Evolutionary conservation across 2,329 filamentous ascomycete genomes (phyloP).

Genomic region (Leptographium wingfieldii): DNA sequence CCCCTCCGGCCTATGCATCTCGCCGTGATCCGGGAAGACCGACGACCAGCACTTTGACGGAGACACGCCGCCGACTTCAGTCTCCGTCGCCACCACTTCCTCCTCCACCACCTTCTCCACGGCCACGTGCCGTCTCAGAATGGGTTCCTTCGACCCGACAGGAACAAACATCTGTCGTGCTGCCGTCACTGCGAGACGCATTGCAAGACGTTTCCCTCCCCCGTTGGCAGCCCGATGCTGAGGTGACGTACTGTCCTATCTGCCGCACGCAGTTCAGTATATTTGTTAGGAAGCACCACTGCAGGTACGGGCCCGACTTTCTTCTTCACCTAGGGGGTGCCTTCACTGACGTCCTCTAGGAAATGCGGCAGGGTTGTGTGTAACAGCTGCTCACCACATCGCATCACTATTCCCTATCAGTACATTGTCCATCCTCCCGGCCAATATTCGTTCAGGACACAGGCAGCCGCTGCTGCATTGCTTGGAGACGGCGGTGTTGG

Average conservation of each 20-base stretch:
- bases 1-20: background rate
- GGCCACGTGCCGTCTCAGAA: background rate
- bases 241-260: slow-evolving; percentile 74
- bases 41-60: background rate
- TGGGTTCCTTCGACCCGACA: background rate
- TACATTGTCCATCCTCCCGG: slow-evolving; percentile 76
- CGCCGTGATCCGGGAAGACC: background rate
- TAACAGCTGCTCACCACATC: slow-evolving; percentile 77
- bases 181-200: slow-evolving; percentile 4
- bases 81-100: background rate
- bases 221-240: slow-evolving; percentile 77
- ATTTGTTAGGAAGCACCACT: slow-evolving; percentile 85
- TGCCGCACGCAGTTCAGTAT: slow-evolving; percentile 70
- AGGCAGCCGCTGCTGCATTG: background rate
- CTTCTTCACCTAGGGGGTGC: background rate
- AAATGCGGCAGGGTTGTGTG: slow-evolving; percentile 94
- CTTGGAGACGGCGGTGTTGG: slow-evolving; percentile 13
- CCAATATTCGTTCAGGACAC: slow-evolving; percentile 17
- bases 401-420: slow-evolving; percentile 86
- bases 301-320: slow-evolving; percentile 43
- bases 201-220: slow-evolving; percentile 46
- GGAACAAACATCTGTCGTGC: background rate
- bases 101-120: background rate
- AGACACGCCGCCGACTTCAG: background rate
- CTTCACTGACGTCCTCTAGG: slow-evolving; percentile 23